These are phyloP conservation scores for Komagataella mondaviorum DNA, from an alignment of 805 yeast genomes.

Conservation along the genomic window DNA sequence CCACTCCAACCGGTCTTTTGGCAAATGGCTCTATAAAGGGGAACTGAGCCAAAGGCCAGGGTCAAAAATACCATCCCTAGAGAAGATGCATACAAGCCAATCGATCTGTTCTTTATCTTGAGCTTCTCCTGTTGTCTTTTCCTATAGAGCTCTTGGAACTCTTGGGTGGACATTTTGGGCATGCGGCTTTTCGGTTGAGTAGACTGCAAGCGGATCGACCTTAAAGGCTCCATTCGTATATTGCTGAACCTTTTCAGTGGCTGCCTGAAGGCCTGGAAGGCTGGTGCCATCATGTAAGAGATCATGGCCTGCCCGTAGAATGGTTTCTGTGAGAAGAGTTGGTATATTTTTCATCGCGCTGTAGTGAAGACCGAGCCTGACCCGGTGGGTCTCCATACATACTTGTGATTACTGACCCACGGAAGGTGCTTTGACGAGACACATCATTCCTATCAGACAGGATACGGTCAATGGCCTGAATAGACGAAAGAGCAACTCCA, in stretches of 20 bases:
- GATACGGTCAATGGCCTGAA: too few species aligned
- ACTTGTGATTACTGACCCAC: too few species aligned
- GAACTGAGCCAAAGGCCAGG: slow-evolving; percentile 82
- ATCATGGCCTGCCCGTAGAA: neutral
- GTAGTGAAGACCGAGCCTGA: neutral
- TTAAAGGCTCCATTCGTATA: neutral
- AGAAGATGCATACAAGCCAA: slow-evolving; percentile 56
- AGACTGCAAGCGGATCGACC: neutral
- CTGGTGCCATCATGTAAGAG: neutral
- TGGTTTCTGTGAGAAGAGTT: neutral
- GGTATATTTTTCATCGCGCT: neutral
- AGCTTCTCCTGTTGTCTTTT: slow-evolving; percentile 13
- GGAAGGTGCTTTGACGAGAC: too few species aligned
- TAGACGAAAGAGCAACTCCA: neutral
- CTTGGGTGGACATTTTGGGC: slow-evolving; percentile 19
- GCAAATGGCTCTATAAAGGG: slow-evolving; percentile 82
- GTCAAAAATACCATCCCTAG: slow-evolving; percentile 60
- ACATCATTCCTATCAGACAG: too few species aligned
- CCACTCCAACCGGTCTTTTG: slow-evolving; percentile 96
- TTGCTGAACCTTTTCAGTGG: neutral
- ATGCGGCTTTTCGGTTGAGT: slow-evolving; percentile 7
- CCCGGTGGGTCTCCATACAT: neutral
- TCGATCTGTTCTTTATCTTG: slow-evolving; percentile 31
- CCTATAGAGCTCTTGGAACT: slow-evolving; percentile 13
- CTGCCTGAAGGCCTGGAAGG: neutral